These are phyloP conservation scores for Ploettnerulaceae sp. DNA, from an alignment of 2,329 filamentous ascomycete species.

Conservation along the genomic window DNA sequence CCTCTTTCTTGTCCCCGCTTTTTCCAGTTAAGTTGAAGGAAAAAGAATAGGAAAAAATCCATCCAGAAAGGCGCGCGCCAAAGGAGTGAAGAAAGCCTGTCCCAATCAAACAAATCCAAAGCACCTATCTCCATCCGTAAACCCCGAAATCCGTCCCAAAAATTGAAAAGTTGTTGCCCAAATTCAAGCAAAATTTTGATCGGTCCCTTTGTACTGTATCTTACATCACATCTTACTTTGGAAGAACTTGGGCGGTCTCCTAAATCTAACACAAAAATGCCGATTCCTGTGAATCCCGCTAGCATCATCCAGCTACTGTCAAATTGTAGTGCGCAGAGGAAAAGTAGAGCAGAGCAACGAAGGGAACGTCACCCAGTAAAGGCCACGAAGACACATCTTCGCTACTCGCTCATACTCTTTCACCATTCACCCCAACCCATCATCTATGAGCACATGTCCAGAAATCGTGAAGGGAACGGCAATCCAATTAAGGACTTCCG, in stretches of 20 bases:
- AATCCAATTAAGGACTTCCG: slow-evolving; percentile 28
- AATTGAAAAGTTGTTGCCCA: not conserved
- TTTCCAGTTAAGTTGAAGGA: not conserved
- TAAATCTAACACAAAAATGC: no score
- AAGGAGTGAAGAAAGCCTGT: not conserved
- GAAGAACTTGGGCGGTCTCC: no score
- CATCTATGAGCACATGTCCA: not conserved
- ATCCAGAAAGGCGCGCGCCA: not conserved
- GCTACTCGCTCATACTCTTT: not conserved
- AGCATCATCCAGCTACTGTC: not conserved
- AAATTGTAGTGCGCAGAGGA: not conserved
- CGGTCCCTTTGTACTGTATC: no score
- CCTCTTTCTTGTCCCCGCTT: no score
- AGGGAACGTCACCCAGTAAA: slow-evolving; percentile 3
- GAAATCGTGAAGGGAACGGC: not conserved
- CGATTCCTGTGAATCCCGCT: not conserved
- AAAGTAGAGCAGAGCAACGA: not conserved
- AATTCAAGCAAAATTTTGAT: no score
- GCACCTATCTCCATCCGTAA: not conserved
- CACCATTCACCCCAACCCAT: not conserved
- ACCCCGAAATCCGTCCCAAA: not conserved
- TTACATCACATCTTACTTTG: not conserved
- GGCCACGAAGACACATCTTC: slow-evolving; percentile 6
- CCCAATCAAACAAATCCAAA: not conserved
- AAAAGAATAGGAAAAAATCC: not conserved